Evolutionary conservation across 2,329 filamentous ascomycete species (phyloP).

Genomic region (Cladosporium phlei): DNA sequence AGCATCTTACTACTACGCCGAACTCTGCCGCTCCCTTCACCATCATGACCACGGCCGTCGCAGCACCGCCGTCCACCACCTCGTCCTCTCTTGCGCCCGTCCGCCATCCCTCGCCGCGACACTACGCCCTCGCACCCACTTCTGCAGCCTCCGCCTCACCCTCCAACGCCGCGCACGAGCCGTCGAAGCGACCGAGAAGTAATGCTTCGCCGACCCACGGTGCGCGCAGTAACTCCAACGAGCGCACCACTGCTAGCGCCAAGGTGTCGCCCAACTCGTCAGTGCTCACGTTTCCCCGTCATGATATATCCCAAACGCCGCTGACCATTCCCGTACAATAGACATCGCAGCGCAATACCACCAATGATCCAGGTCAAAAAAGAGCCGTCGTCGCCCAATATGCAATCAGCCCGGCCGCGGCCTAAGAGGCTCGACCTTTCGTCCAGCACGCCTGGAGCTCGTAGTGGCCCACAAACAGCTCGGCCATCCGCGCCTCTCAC

Average conservation of each 20-base stretch:
- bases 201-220: constrained; percentile 31
- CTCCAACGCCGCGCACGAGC: constrained; percentile 20
- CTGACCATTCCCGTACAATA: constrained; percentile 23
- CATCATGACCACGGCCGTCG: constrained; percentile 45
- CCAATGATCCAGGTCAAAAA: constrained; percentile 95
- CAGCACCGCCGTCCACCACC: constrained; percentile 38
- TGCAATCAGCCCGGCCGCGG: constrained; percentile 67
- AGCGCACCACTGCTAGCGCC: constrained; percentile 41
- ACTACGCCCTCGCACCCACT: constrained; percentile 42
- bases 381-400: constrained; percentile 81
- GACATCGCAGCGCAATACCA: constrained; percentile 50
- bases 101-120: constrained; percentile 36
- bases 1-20: too few relatives aligned
- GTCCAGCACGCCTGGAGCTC: constrained; percentile 40
- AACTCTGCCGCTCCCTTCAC: background rate
- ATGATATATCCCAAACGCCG: background rate
- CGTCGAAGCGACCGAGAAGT: constrained; percentile 29
- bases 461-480: constrained; percentile 34
- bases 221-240: constrained; percentile 14
- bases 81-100: constrained; percentile 32
- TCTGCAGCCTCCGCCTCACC: constrained; percentile 29
- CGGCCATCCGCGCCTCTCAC: constrained; percentile 70
- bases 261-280: constrained; percentile 52
- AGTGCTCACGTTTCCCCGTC: constrained; percentile 26
- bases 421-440: constrained; percentile 75